Evolutionary conservation across 1,284 basidiomycete species (phyloP).

Genomic region (Sphaerobolus stellatus): DNA sequence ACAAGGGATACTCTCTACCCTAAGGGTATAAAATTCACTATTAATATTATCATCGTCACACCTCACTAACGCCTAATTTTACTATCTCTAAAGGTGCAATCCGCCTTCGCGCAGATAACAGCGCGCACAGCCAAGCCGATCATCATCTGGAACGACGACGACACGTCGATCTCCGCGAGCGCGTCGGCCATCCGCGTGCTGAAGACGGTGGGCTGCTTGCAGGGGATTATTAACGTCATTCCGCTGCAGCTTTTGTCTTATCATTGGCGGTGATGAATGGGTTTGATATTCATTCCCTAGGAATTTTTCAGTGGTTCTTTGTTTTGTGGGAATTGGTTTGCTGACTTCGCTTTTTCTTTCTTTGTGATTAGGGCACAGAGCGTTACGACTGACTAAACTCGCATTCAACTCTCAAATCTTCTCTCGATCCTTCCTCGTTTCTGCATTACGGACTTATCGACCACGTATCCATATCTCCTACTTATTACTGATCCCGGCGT

Average conservation of each 20-base stretch:
- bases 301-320: constrained; percentile 68
- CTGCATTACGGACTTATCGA: too few relatives aligned
- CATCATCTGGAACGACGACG: constrained; percentile 94
- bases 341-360: constrained; percentile 14
- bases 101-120: constrained; percentile 95
- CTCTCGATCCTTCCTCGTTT: too few relatives aligned
- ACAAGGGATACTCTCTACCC: constrained; percentile 98
- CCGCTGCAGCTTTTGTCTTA: constrained; percentile 96
- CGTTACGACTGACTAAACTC: constrained; percentile 73
- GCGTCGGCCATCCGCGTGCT: constrained; percentile 91
- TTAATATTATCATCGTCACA: background rate
- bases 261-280: constrained; percentile 95
- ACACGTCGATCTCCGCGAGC: constrained; percentile 73
- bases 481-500: too few relatives aligned
- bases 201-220: constrained; percentile 90
- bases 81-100: constrained; percentile 58
- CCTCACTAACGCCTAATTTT: background rate
- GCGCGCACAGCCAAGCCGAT: constrained; percentile 96
- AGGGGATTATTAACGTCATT: constrained; percentile 96
- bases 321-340: constrained; percentile 10
- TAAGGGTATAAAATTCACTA: constrained; percentile 47
- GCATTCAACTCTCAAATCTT: too few relatives aligned
- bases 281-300: constrained; percentile 98
- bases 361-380: constrained; percentile 76
- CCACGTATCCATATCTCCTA: too few relatives aligned